Base-by-base conservation (phyloP, 768 basidiomycete genomes). In the Pleurotus citrinopileatus region DNA sequence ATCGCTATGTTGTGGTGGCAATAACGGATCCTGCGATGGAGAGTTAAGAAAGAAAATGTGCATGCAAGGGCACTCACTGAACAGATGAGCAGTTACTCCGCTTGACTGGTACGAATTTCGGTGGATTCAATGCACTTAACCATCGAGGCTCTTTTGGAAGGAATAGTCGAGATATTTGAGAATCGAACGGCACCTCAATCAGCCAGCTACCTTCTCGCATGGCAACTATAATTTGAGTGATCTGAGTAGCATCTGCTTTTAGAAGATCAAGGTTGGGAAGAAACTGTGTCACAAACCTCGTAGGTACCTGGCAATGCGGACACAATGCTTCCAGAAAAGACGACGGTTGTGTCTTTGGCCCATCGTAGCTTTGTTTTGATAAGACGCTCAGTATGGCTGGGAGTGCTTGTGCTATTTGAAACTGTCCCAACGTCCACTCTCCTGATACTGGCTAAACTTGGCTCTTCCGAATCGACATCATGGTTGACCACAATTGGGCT, bases 151-250 rank as follows among this genome's bases (percentile, higher is more conserved):
- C 57, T 2, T 74, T 70, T 10, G 64, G 56, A 13, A 61, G 57
- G 26, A 69, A 71, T 29, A 70, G 67, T 7, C 74, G 74, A 26
- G 66, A 60, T 15, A 61, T 64, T 52, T 67, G 70, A 1, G 80
- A 75, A 19, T 76, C 70, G 47, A 85, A 70, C 0, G 83, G 80
- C 27, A 93, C 67, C 38, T 87, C 76, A 22, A 94, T 72, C 38
- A 71, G 78, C 91, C 91, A 94, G 25, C 66, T 71, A 32, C 80
- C 80, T 64, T 87, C 77, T 52, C 76, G 73, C 22, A 92, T 62
- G 0, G 75, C 80, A 32, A 84, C 56, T 2, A 80, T 64, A 1
- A 87, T 61, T 59, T 75, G 72, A 4, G 70, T 62, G n/a, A 76
- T 59, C 83, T 72, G 65, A 60, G n/a, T 67, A 55, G 71, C 66